Evolutionary conservation across 257 asterid species (phyloP).

Genomic region (Ilex asprella): DNA sequence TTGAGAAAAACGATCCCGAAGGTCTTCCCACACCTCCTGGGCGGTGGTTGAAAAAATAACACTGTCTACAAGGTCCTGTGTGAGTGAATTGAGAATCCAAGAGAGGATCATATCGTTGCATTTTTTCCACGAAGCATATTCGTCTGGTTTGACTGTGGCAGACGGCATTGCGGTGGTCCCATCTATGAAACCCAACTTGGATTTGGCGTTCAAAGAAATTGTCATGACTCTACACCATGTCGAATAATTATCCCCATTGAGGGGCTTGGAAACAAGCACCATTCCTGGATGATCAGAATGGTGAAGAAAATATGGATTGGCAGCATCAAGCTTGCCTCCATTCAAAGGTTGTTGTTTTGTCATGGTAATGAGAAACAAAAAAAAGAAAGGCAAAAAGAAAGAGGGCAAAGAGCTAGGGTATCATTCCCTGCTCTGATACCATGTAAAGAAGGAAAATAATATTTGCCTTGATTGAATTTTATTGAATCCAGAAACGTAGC

Average conservation of each 20-base stretch:
- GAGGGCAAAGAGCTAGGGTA: neutral
- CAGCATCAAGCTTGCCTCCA: neutral
- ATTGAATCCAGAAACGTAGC: neutral
- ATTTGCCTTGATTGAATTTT: neutral
- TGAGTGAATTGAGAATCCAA: conserved; percentile 1
- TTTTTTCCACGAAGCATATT: conserved; percentile 1
- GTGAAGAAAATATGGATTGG: neutral
- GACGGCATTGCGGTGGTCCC: neutral
- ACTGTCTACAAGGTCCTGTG: neutral
- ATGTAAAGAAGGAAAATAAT: neutral
- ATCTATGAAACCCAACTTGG: neutral
- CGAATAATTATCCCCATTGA: conserved; percentile 2
- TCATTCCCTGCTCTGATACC: neutral
- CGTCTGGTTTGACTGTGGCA: neutral
- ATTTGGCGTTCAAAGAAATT: neutral
- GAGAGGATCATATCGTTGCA: neutral
- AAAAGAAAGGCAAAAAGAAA: neutral
- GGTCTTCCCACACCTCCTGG: neutral
- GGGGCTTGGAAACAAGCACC: neutral
- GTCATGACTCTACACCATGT: neutral
- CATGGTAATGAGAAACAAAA: conserved; percentile 1
- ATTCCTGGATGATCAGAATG: neutral
- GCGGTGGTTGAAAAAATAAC: too few relatives aligned
- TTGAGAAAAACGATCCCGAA: neutral
- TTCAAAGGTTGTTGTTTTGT: neutral